Base-by-base conservation (phyloP, 768 basidiomycete genomes). In the Zangia roseola region DNA sequence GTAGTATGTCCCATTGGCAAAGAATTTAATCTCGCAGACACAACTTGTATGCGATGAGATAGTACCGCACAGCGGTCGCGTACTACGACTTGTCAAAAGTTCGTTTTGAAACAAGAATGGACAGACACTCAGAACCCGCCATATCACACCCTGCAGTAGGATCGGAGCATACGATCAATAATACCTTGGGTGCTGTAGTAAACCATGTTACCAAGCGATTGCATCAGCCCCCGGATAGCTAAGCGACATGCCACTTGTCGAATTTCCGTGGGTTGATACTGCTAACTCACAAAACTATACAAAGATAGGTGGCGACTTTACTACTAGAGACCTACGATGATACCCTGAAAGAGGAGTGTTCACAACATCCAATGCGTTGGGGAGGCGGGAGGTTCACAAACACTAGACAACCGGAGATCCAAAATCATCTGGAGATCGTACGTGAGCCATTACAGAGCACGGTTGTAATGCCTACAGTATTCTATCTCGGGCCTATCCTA, bases 211-310 rank as follows among this genome's bases (percentile, higher is more conserved):
- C 84, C 85, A 38, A 74, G 77, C 4, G 81, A 84, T 56, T 86
- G 82, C 84, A 88, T 84, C 45, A 86, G 67, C 3, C 82, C 86
- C n/a, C n/a, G n/a, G n/a, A 62, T 85, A 88, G 55, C 82, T 83
- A 49, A 6, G 42, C n/a, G 10, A 14, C 7, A 28, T 14, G n/a
- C n/a, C n/a, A n/a, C n/a, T 50, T 21, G 56, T 40, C n/a, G 38
- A 52, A 17, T 13, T 35, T 28, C 41, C 30, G 31, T 38, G 24
- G 23, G 25, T 24, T 24, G 21, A 31, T 36, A 28, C 28, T 1
- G 10, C 16, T 8, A 6, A 65, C 80, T 59, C 57, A 84, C 82
- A 88, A 80, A 51, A 88, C 66, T n/a, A n/a, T 42, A 88, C 75
- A 58, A 90, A 90, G 9, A 82, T 71, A 5, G 81, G 82, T 71